A percentile compares a stretch with the other conserved stretches of the same genome.
These are phyloP conservation scores for Phytophthora tubulina DNA, from an alignment of 352 stramenopile genomes.

Conservation along the genomic window DNA sequence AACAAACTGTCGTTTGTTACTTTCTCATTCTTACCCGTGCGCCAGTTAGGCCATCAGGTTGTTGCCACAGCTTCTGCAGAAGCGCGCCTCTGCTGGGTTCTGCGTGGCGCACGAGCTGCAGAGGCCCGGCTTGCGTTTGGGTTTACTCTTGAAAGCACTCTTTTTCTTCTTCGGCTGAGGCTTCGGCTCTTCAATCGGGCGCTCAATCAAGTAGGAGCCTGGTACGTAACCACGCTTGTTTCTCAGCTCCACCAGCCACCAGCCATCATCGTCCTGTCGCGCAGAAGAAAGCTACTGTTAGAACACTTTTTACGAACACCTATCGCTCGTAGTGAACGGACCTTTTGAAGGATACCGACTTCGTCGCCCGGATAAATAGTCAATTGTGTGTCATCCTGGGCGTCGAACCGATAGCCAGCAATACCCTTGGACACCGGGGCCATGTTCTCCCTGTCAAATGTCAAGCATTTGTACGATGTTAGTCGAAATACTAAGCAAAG, in stretches of 20 bases:
- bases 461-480: not conserved
- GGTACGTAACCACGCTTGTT: constrained; percentile 82
- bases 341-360: constrained; percentile 83
- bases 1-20: constrained; percentile 40
- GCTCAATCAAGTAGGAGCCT: constrained; percentile 85
- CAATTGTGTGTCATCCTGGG: constrained; percentile 85
- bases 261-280: constrained; percentile 79
- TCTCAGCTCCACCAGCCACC: constrained; percentile 81
- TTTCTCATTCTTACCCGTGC: constrained; percentile 26
- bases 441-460: constrained; percentile 54
- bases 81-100: constrained; percentile 79
- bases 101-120: constrained; percentile 79
- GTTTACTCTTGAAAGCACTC: constrained; percentile 40
- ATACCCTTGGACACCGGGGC: constrained; percentile 59
- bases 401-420: constrained; percentile 80
- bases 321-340: constrained; percentile 16
- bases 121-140: constrained; percentile 55
- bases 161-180: constrained; percentile 45
- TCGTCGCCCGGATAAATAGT: constrained; percentile 85
- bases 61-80: constrained; percentile 86
- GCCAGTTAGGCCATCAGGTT: constrained; percentile 62
- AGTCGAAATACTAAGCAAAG: not conserved
- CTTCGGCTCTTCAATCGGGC: constrained; percentile 57
- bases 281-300: constrained; percentile 13
- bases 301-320: not conserved